Base-by-base conservation (phyloP, 1,284 basidiomycete genomes). In the Vanrija humicola region DNA sequence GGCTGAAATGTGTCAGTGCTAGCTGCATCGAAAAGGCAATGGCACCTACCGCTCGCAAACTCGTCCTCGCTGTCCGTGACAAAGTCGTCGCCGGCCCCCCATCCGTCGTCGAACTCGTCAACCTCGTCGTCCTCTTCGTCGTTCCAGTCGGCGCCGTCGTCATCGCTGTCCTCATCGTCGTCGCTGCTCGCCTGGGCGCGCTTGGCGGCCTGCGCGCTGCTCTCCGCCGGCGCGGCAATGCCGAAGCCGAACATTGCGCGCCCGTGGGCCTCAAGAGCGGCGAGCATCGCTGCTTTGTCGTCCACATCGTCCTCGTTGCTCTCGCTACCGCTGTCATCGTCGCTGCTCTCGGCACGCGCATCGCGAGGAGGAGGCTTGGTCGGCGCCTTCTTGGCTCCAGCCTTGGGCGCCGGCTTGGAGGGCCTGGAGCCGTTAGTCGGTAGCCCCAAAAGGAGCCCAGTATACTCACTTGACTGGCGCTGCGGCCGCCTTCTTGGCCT, bases 251-350 rank as follows among this genome's bases (percentile, higher is more conserved):
- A 62, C 66, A 77, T 69, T 2, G 70, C 64, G 25, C 69, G 58
- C 18, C 66, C 63, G 52, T 74, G 74, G 6, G 75, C 77, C 59
- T 77, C 64, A 3, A 78, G 66, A 2, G 67, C 68, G 15, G 70
- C 73, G 8, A 78, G 63, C 74, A 76, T 75, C 1, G 69, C 65
- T 4, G 64, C 59, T 40, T 63, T 55, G 23, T 63, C 56, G n/a
- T 59, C 55, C 7, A 52, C 54, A 1, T 59, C 64, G 1, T 62
- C 64, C 12, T 49, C 60, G 3, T 63, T 63, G n/a, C 54, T 34
- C 1, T 48, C 46, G 34, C 18, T 43, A 15, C 43, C 47, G 19
- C 29, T 21, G 6, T 49, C 52, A 43, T 47, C 39, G 16, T 28
- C 23, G 46, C 34, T 38, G 19, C 14, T 8, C 19, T 47, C 29